Evolutionary conservation across 441 rosid species (phyloP).

Genomic region (Populus trichocarpa): DNA sequence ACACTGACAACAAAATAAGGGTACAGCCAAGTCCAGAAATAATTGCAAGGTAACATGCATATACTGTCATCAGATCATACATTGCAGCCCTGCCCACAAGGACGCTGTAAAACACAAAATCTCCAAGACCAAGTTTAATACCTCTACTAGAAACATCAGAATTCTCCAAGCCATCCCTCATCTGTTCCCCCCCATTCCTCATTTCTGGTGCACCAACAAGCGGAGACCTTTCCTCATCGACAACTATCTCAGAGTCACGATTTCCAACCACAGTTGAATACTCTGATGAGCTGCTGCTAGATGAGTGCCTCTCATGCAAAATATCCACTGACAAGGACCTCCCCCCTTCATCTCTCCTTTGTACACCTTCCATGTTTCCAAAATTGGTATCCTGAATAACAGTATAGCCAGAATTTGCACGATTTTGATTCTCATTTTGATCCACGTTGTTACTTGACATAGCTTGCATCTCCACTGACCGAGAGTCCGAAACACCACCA

Average conservation of each 20-base stretch:
- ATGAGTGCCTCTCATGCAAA: slow-evolving; percentile 33
- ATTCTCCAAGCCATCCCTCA: slow-evolving; percentile 28
- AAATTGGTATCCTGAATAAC: slow-evolving; percentile 26
- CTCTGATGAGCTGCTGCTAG: slow-evolving; percentile 47
- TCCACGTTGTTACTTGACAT: slow-evolving; percentile 30
- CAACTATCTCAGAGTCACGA: slow-evolving; percentile 36
- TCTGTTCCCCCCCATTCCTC: slow-evolving; percentile 43
- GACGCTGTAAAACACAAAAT: slow-evolving; percentile 95
- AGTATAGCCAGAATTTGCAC: slow-evolving; percentile 24
- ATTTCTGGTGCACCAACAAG: slow-evolving; percentile 53
- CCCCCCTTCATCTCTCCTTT: slow-evolving; percentile 40
- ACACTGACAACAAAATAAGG: slow-evolving; percentile 80
- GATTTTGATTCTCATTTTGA: slow-evolving; percentile 28
- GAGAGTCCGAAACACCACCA: slow-evolving; percentile 60
- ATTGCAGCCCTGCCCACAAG: slow-evolving; percentile 98
- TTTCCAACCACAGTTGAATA: slow-evolving; percentile 38
- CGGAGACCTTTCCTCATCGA: slow-evolving; percentile 78
- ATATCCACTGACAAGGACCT: slow-evolving; percentile 45
- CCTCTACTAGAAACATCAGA: slow-evolving; percentile 37
- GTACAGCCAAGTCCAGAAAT: slow-evolving; percentile 97
- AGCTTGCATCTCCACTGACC: slow-evolving; percentile 76
- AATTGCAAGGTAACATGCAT: slow-evolving; percentile 94
- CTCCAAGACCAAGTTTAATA: slow-evolving; percentile 93
- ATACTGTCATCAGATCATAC: slow-evolving; percentile 97
- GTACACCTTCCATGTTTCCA: slow-evolving; percentile 32